Base-by-base conservation (phyloP, 1,139 yeast genomes). In the Hansenula sp. region DNA sequence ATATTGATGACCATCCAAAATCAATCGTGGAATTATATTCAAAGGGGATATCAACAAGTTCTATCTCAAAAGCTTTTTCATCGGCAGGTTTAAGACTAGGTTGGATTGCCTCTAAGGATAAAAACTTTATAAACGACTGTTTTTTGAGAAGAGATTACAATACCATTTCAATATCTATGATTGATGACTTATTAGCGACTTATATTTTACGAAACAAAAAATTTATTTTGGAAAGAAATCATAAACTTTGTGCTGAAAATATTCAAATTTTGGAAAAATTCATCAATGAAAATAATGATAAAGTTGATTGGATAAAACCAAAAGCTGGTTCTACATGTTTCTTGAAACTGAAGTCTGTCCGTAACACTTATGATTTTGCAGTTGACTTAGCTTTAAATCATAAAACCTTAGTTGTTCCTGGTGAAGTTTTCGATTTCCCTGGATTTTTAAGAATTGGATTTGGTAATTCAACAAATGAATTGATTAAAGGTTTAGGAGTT, bases 41-140 rank as follows among this genome's bases (percentile, higher is more conserved):
- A 1, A 68, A 67, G 46, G 71, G 77, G 4, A 65, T 77, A 34
- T 68, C 75, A 10, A 75, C 82, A 0, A 70, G 77, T 6, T 74
- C 81, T 3, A 71, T 72, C 61, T 76, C 82, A 28, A 78, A 78
- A 54, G 79, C 81, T 2, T 77, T 71, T 53, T 69, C 81, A 0
- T 60, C 76, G 44, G 83, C 84, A 6, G 83, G 83, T 2, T 58
- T 77, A 27, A 62, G 84, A 39, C 45, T 77, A 29, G 83, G 84
- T 7, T 78, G 84, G 83, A 60, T 77, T 12, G 74, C 68, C 2
- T 55, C 74, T 9, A 61, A 62, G 31, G 66, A 72, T 50, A 48
- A 49, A 21, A 41, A 44, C 1, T 53, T 74, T 12, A 45, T 72
- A 17, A 49, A 58, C 5, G 68, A 63, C 35, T 63, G 76, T 27